Evolutionary conservation across 441 rosid genomes (phyloP), one percentile per base, ranked within the genome.

Genomic region (Kokia cookei): DNA sequence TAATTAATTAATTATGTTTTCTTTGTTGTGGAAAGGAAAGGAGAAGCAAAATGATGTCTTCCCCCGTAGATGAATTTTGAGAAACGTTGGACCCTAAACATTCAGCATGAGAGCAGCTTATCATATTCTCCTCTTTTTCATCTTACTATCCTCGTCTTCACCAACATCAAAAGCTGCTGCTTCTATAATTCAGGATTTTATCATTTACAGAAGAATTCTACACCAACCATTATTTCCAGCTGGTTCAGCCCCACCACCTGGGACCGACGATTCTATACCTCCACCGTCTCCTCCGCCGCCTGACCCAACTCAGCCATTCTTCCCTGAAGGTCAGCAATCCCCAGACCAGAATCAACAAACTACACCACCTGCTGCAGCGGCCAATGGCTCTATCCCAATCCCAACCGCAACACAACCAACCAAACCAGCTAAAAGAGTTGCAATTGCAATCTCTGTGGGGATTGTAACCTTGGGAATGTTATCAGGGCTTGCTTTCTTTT

Each of bases 401-500:
- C 89, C 97, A 0, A 58, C 98, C 0, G 93, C 91, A 0, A 83
- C 95, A 3, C 94, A 89, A n/a, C 90, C 90, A 2, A 55, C 90
- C 12, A 93, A 90, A 66, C 98, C 94, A 26, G 86, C 91, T 19
- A 93, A 86, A 77, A 95, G 84, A 73, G 85, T 91, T 64, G 98
- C 98, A n/a, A 89, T 93, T 74, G 98, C 91, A 1, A 78, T 93
- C 60, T 95, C 99, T 0, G 99, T 93, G 58, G 98, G 96, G 61
- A 88, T 95, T 79, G 99, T 95, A 82, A 91, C 98, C 11, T 80
- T 95, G 4, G 99, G 99, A 48, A 93, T 95, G 99, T 77, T 95
- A 2, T 91, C 99, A 0, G 98, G 89, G 27, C 90, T 95, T 5
- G 98, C 95, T 26, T 93, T 95, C 84, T 95, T 95, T 76, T 65